Conservation (phyloP, 305 asterid genomes). For the Fraxinus xanthoxyloides region DNA sequence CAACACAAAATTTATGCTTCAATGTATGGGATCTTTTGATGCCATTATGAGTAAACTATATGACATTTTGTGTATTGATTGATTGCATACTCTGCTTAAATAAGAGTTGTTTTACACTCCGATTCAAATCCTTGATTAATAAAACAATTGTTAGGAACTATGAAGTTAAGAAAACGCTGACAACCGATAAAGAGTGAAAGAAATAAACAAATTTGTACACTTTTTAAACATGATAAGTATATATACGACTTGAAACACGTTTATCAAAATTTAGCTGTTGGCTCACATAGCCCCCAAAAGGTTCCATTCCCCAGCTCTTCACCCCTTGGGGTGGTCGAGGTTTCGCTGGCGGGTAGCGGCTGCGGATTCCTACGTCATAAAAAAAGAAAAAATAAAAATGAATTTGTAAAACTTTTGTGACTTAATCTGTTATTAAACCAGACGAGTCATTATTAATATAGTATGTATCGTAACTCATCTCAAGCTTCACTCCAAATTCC, state of each 20-base stretch:
- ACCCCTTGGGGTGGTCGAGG: too few relatives aligned
- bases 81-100: neutral
- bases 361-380: too few relatives aligned
- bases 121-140: neutral
- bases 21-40: neutral
- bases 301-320: neutral
- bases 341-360: too few relatives aligned
- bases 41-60: neutral
- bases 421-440: neutral
- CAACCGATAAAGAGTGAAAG: neutral
- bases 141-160: neutral
- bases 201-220: neutral
- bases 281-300: neutral
- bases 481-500: neutral
- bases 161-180: too few relatives aligned
- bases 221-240: too few relatives aligned
- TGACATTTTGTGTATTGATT: neutral
- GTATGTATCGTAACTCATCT: too few relatives aligned
- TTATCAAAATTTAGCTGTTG: neutral
- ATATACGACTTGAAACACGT: too few relatives aligned
- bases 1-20: neutral
- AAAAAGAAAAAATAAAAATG: neutral
- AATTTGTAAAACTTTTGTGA: too few relatives aligned
- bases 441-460: neutral
- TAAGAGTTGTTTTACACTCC: neutral